Evolutionary conservation across 148 eudicot genomes (phyloP).

Genomic region (Persicaria tinctoria): DNA sequence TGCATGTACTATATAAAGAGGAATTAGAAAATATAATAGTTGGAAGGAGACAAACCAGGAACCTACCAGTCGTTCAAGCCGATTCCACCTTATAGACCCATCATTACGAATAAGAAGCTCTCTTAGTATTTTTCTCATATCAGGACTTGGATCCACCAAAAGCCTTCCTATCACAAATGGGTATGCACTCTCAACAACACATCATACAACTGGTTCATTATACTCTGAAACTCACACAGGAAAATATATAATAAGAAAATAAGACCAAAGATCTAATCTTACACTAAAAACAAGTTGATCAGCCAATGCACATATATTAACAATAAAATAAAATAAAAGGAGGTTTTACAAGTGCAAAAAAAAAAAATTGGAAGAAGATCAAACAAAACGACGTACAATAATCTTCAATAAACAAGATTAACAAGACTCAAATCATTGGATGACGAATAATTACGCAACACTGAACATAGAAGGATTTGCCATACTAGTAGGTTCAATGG

Average conservation of each 20-base stretch:
- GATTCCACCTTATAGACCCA: slow-evolving; percentile 95
- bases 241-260: neutral
- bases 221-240: slow-evolving; percentile 49
- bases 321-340: neutral
- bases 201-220: slow-evolving; percentile 93
- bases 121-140: slow-evolving; percentile 86
- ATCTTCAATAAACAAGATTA: neutral
- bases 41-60: neutral
- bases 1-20: neutral
- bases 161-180: slow-evolving; percentile 94
- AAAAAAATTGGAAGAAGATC: slow-evolving; percentile 7
- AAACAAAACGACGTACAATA: neutral
- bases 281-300: neutral
- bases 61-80: slow-evolving; percentile 89
- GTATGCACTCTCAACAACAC: slow-evolving; percentile 97
- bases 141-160: slow-evolving; percentile 88
- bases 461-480: neutral
- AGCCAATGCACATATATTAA: neutral
- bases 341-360: slow-evolving; percentile 1
- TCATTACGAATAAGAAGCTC: slow-evolving; percentile 86
- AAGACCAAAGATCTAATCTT: neutral
- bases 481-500: neutral
- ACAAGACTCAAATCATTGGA: neutral
- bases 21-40: neutral
- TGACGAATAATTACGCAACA: neutral